Evolutionary conservation across 257 asterid species (phyloP).

Genomic region (Fraxinus quadrangulata): DNA sequence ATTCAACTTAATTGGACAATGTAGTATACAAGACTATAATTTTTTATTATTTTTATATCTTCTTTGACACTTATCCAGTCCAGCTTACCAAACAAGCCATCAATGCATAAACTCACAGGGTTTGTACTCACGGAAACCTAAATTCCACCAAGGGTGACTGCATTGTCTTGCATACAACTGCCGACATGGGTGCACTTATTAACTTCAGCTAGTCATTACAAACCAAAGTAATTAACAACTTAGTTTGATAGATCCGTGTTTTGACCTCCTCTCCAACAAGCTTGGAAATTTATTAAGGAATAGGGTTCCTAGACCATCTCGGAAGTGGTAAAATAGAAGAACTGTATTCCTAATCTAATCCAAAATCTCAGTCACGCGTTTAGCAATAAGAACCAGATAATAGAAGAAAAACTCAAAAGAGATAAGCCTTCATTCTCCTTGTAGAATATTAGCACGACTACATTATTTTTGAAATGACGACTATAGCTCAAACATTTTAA

Average conservation of each 20-base stretch:
- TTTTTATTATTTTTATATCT: background rate
- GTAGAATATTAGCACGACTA: background rate
- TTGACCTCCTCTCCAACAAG: background rate
- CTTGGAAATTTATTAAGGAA: background rate
- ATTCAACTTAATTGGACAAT: background rate
- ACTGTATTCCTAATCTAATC: background rate
- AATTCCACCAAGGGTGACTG: background rate
- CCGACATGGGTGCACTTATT: background rate
- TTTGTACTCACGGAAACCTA: background rate
- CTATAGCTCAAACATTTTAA: background rate
- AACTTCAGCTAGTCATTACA: background rate
- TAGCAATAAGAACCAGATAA: background rate
- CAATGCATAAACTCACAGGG: background rate
- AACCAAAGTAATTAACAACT: background rate
- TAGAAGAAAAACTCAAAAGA: background rate
- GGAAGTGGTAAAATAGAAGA: background rate
- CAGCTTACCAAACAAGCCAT: background rate
- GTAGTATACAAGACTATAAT: background rate
- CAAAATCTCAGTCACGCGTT: background rate
- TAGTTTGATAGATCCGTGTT: background rate
- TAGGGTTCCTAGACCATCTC: background rate
- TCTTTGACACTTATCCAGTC: background rate
- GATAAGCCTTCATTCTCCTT: background rate
- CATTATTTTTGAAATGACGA: background rate
- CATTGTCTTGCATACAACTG: background rate